These are phyloP conservation scores for Fusarium pseudonygamai DNA, from an alignment of 2,329 filamentous ascomycete genomes.

Conservation along the genomic window DNA sequence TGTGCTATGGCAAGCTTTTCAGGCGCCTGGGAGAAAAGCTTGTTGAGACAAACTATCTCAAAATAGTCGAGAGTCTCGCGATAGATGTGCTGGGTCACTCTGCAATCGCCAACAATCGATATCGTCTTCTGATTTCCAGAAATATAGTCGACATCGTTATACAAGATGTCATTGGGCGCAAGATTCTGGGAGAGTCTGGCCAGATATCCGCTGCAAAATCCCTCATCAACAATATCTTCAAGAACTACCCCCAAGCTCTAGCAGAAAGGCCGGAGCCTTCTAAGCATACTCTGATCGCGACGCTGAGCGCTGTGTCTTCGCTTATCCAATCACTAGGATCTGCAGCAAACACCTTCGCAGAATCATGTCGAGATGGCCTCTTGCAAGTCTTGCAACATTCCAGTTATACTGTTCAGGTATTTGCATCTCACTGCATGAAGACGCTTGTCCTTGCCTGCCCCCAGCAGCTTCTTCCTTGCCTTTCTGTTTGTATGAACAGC, in stretches of 20 bases:
- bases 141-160: slow-evolving; percentile 86
- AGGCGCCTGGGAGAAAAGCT: slow-evolving; percentile 80
- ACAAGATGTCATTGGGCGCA: slow-evolving; percentile 82
- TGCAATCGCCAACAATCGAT: slow-evolving; percentile 83
- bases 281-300: slow-evolving; percentile 83
- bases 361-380: slow-evolving; percentile 84
- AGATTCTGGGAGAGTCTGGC: slow-evolving; percentile 88
- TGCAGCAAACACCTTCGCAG: slow-evolving; percentile 80
- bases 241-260: slow-evolving; percentile 91
- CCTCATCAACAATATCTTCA: slow-evolving; percentile 87
- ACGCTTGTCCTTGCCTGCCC: slow-evolving; percentile 90
- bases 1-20: slow-evolving; percentile 87
- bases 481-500: slow-evolving; percentile 97
- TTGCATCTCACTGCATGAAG: slow-evolving; percentile 86
- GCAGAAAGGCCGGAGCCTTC: slow-evolving; percentile 88
- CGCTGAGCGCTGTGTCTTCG: slow-evolving; percentile 81
- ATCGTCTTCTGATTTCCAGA: slow-evolving; percentile 84
- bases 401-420: slow-evolving; percentile 94
- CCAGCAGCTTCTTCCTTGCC: slow-evolving; percentile 87
- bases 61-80: slow-evolving; percentile 83
- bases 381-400: slow-evolving; percentile 93
- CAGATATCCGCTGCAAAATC: slow-evolving; percentile 84
- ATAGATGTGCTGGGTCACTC: slow-evolving; percentile 80
- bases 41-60: slow-evolving; percentile 84
- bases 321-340: slow-evolving; percentile 84